Conservation (phyloP, 2,329 filamentous ascomycete genomes). For the Paraphaeosphaeria minitans region DNA sequence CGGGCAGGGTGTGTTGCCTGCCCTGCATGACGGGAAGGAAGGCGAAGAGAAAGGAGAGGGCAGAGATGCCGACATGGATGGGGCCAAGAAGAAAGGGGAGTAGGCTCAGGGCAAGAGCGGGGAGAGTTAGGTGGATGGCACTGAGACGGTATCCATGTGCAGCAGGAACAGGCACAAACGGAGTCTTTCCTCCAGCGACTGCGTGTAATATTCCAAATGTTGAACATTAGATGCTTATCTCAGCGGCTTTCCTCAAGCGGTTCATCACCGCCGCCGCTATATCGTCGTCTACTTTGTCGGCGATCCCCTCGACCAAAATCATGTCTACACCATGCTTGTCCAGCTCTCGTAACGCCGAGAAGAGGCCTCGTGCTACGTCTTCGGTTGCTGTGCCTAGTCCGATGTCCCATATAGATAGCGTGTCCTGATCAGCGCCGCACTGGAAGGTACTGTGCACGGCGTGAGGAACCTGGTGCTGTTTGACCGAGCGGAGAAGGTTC, state of each 20-base stretch:
- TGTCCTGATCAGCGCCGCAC: not conserved
- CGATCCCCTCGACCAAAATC: constrained; percentile 89
- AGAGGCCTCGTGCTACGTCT: constrained; percentile 83
- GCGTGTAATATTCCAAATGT: not conserved
- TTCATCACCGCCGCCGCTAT: constrained; percentile 74
- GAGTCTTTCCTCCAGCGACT: not conserved
- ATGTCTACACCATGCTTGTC: constrained; percentile 78
- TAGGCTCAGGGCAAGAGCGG: not conserved
- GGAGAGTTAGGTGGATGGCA: not conserved
- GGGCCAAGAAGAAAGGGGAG: not conserved
- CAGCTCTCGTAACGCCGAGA: constrained; percentile 83
- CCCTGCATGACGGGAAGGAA: constrained; percentile 15
- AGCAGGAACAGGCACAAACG: not conserved
- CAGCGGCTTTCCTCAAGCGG: constrained; percentile 55
- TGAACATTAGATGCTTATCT: constrained; percentile 28
- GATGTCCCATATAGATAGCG: constrained; percentile 65
- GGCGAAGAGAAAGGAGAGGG: not conserved
- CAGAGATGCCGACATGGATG: not conserved
- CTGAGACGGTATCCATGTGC: not conserved
- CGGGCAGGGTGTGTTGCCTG: constrained; percentile 34
- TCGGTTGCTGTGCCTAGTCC: constrained; percentile 72
- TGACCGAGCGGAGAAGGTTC: constrained; percentile 43
- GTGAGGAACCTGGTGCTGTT: constrained; percentile 41
- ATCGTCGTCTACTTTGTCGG: constrained; percentile 70
- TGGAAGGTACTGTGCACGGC: constrained; percentile 26